Conservation (phyloP, 805 yeast species). For the Priceomyces haplophilus region DNA sequence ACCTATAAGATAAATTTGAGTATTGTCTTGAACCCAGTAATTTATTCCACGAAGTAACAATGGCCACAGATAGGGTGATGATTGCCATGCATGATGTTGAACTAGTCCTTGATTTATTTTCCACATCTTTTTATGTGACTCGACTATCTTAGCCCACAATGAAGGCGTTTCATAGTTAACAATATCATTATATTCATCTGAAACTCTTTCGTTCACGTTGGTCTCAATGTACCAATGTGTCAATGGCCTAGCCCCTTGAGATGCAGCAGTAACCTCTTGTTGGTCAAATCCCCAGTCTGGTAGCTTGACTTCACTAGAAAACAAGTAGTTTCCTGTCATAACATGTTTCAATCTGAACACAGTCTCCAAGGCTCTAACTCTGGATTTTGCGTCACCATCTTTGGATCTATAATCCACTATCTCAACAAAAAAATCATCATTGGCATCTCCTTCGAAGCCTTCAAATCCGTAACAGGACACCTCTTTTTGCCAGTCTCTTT, state of each 20-base stretch:
- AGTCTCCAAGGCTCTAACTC: constrained; percentile 64
- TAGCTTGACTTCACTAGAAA: constrained; percentile 70
- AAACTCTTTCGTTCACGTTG: constrained; percentile 53
- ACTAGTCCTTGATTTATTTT: constrained; percentile 66
- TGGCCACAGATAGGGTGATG: constrained; percentile 75
- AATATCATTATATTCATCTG: constrained; percentile 18
- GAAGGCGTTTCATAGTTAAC: constrained; percentile 50
- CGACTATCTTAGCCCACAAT: constrained; percentile 59
- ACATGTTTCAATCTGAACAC: constrained; percentile 75
- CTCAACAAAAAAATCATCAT: constrained; percentile 78
- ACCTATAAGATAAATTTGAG: constrained; percentile 70
- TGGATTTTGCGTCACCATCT: constrained; percentile 50
- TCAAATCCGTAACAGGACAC: constrained; percentile 73
- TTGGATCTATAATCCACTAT: constrained; percentile 55
- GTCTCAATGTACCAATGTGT: constrained; percentile 74
- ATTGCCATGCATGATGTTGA: constrained; percentile 67
- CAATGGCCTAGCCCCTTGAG: constrained; percentile 59
- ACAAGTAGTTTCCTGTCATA: constrained; percentile 72
- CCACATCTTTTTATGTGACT: constrained; percentile 76
- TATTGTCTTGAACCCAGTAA: constrained; percentile 65
- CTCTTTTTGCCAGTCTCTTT: constrained; percentile 82
- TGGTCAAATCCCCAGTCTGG: constrained; percentile 85
- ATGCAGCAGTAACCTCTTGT: constrained; percentile 80
- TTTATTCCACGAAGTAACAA: constrained; percentile 72
- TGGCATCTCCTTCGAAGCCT: constrained; percentile 78